Percentiles rank a stretch among this genome's conserved stretches.
Evolutionary conservation across 2,329 filamentous ascomycete genomes (phyloP).

Genomic region (Neofusicoccum laricinum): DNA sequence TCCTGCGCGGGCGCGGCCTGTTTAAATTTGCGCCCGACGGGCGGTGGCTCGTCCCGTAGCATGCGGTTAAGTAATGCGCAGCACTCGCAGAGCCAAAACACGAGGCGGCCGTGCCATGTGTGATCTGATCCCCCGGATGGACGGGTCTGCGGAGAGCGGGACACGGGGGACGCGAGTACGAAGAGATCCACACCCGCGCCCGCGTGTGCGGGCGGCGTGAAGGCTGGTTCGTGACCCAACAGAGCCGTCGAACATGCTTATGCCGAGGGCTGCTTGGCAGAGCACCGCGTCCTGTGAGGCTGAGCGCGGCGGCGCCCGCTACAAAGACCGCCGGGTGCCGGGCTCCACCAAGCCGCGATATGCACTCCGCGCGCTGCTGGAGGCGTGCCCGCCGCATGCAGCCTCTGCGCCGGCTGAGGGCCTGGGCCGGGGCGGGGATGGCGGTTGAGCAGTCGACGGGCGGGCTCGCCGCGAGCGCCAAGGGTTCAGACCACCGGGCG

Average conservation of each 20-base stretch:
- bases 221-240: neutral
- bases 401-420: neutral
- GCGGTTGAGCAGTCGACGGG: neutral
- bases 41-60: neutral
- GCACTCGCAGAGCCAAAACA: neutral
- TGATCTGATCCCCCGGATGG: neutral
- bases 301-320: neutral
- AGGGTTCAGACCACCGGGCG: conserved; percentile 13
- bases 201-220: neutral
- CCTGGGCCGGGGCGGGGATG: neutral
- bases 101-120: conserved; percentile 1
- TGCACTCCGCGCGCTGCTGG: too few relatives aligned
- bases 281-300: neutral
- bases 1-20: neutral
- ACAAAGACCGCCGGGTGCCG: neutral
- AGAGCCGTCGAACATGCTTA: neutral
- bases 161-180: conserved; percentile 3
- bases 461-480: neutral
- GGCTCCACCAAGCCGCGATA: neutral
- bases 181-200: conserved; percentile 1
- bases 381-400: neutral
- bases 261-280: conserved; percentile 8
- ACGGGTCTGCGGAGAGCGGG: neutral
- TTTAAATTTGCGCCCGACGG: neutral
- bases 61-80: neutral